Base-by-base conservation (phyloP, 2,329 filamentous ascomycete species). In the Fusarium anthophilum region DNA sequence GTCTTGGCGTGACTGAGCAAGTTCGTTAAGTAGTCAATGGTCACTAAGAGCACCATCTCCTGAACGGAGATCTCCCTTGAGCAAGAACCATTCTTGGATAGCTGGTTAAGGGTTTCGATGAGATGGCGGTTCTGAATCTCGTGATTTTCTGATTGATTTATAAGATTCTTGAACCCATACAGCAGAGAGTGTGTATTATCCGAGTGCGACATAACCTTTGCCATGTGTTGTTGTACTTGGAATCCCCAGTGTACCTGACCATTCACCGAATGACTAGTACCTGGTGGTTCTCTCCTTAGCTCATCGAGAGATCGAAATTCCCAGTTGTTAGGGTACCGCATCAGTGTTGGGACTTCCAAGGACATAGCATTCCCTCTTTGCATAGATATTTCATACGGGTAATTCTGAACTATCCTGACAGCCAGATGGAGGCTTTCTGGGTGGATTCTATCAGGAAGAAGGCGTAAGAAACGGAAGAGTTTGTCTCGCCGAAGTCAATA, bases 221-320 rank as follows among this genome's bases (percentile, higher is more conserved):
- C 3, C 3, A 43, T 24, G 7, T 24, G 9, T 7, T 43, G 41
- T 15, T 43, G 41, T 10, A 43, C 67, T 38, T 69, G 22, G 11
- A 47, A 47, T 1, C 64, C 67, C 67, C 64, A 69, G 3, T 28
- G 41, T 12, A 58, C 13, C 22, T 13, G 41, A 6, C 8, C 3
- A 11, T 30, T 18, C 5, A 5, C 3, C 3, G 17, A 8, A 7
- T 3, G n/a, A 11, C n/a, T 12, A 30, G 30, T 8, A 7, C 28
- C 61, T 15, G 28, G 44, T 20, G 18, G 37, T 20, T 38, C 28
- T 10, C 39, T 10, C 24, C 9, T 37, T 22, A 32, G 32, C 32
- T 32, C 32, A 32, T 32, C 32, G 32, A 14, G 32, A 32, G 32
- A 3, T 32, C 32, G 32, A 32, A 32, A 32, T 2, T 14, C 32